Percentiles rank a stretch among this genome's conserved stretches.
These are phyloP conservation scores for Iris macrosiphon DNA, from an alignment of 106 monocot genomes.

Conservation along the genomic window DNA sequence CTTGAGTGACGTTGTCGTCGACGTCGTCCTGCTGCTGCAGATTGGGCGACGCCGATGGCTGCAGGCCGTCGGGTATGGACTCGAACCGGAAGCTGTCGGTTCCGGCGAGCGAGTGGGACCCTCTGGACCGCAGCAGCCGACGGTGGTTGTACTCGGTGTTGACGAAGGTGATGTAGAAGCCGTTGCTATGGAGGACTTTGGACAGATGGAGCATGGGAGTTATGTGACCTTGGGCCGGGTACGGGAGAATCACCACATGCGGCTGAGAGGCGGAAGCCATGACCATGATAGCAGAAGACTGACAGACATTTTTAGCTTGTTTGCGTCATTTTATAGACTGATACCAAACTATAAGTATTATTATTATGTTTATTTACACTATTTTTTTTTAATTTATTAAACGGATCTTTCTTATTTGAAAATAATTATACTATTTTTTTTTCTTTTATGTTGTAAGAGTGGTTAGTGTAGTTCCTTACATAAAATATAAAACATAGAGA, in stretches of 20 bases:
- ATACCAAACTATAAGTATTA: no score
- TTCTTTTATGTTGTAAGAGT: no score
- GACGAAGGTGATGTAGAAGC: constrained; percentile 58
- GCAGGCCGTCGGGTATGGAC: constrained; percentile 24
- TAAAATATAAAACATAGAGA: no score
- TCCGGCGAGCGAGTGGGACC: background rate
- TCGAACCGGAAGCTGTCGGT: constrained; percentile 10
- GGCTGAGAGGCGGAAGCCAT: background rate
- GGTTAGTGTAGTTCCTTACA: no score
- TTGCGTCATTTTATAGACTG: no score
- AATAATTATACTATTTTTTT: no score
- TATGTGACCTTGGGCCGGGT: constrained; percentile 10
- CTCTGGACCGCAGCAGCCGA: background rate
- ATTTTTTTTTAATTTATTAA: no score
- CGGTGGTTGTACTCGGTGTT: constrained; percentile 46
- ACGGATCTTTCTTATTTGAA: no score
- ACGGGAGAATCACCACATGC: background rate
- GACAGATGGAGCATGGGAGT: background rate
- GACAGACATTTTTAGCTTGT: no score
- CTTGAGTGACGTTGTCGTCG: constrained; percentile 13
- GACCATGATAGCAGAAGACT: no score
- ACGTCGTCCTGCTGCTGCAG: no score
- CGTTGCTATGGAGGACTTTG: background rate
- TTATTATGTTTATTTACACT: no score
- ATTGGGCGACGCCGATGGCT: background rate